A percentile compares a stretch with the other conserved stretches of the same genome.
These are phyloP conservation scores for Salix arbutifolia DNA, from an alignment of 345 rosid species.

Conservation along the genomic window DNA sequence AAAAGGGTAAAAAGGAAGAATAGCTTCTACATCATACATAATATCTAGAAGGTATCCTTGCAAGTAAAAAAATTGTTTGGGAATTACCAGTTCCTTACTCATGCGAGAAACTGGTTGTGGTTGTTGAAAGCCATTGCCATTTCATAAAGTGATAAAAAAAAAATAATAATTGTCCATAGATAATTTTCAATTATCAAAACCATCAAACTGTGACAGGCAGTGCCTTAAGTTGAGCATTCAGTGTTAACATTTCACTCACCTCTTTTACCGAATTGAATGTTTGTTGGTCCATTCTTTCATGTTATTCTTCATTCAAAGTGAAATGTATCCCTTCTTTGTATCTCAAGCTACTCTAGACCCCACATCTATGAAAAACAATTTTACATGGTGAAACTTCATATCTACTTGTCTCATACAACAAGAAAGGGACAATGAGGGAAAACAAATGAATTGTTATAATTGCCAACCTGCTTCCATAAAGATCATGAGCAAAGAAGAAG, in stretches of 20 bases:
- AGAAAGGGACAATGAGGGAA: neutral
- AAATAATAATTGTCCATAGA: neutral
- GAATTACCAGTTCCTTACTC: too few relatives aligned
- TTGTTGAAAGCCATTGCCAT: neutral
- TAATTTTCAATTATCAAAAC: neutral
- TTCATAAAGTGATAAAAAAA: neutral
- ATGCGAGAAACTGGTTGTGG: too few relatives aligned
- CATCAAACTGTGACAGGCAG: neutral
- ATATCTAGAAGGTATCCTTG: too few relatives aligned
- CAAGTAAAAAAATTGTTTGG: too few relatives aligned
- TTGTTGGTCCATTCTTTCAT: neutral
- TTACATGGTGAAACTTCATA: neutral
- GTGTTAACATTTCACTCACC: slow-evolving; percentile 8
- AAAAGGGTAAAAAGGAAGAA: too few relatives aligned
- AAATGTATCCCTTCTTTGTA: slow-evolving; percentile 10
- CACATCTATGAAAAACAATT: slow-evolving; percentile 8
- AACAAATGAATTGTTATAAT: slow-evolving; percentile 1
- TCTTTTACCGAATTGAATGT: slow-evolving; percentile 4
- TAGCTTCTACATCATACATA: too few relatives aligned
- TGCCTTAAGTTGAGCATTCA: neutral
- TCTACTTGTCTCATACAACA: neutral
- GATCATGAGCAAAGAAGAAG: neutral
- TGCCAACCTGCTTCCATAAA: slow-evolving; percentile 11
- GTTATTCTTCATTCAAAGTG: neutral
- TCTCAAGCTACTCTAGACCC: slow-evolving; percentile 15